A percentile compares a stretch with the other conserved stretches of the same genome.
Evolutionary conservation across 2,329 filamentous ascomycete genomes (phyloP).

Genomic region (Fusarium sp.): DNA sequence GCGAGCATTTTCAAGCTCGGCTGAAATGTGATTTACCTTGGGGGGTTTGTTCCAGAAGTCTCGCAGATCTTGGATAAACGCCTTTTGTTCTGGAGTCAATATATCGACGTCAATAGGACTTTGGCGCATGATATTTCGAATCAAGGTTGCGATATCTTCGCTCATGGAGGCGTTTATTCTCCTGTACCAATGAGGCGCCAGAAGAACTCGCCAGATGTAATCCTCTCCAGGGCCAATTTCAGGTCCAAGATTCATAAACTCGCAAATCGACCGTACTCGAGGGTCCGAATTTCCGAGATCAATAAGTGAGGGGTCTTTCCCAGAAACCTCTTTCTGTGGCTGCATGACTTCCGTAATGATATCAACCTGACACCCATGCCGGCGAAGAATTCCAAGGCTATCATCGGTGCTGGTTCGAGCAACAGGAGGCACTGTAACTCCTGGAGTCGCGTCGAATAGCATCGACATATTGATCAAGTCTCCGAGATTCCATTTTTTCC

Average conservation of each 20-base stretch:
- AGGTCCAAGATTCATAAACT: background rate
- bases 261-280: background rate
- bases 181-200: background rate
- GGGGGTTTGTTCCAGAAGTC: background rate
- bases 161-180: background rate
- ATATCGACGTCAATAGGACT: background rate
- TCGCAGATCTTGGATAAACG: background rate
- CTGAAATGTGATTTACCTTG: background rate
- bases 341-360: constrained; percentile 10
- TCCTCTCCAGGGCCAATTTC: constrained; percentile 2
- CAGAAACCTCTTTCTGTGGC: background rate
- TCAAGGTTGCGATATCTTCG: background rate
- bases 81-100: background rate
- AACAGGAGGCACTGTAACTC: background rate
- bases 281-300: background rate
- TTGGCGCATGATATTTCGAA: constrained; percentile 3
- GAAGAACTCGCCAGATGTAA: constrained; percentile 4
- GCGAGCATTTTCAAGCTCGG: background rate
- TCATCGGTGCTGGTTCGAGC: background rate
- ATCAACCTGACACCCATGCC: constrained; percentile 2
- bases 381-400: background rate
- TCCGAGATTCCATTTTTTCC: background rate
- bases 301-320: too few relatives aligned
- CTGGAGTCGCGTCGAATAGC: background rate
- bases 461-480: background rate